These are phyloP conservation scores for Coemansia erecta DNA, from an alignment of 192 early-diverging fungal genomes.

Conservation along the genomic window DNA sequence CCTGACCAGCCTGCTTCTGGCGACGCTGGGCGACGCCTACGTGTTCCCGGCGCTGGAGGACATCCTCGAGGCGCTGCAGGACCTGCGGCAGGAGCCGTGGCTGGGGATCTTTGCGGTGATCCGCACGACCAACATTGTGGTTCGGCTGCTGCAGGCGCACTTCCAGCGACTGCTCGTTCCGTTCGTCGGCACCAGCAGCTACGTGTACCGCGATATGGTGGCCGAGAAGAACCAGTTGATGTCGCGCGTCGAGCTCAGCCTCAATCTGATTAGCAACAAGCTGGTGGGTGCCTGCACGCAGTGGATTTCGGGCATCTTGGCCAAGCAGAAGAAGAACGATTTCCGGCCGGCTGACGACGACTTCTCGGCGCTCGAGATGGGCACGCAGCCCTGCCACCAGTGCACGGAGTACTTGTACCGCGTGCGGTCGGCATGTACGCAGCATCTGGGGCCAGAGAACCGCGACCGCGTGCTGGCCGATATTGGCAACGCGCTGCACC, in stretches of 20 bases:
- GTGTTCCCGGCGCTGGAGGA: constrained; percentile 82
- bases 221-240: constrained; percentile 87
- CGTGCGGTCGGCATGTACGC: constrained; percentile 59
- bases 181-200: constrained; percentile 41
- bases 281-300: constrained; percentile 61
- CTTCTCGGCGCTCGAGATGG: constrained; percentile 63
- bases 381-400: constrained; percentile 79
- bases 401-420: constrained; percentile 74
- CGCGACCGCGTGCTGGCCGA: constrained; percentile 73
- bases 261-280: constrained; percentile 70
- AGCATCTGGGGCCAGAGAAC: constrained; percentile 73
- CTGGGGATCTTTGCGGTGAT: constrained; percentile 27
- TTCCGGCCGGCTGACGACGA: constrained; percentile 90
- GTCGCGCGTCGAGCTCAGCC: constrained; percentile 71
- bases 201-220: constrained; percentile 81
- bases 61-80: constrained; percentile 39
- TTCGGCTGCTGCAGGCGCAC: constrained; percentile 39
- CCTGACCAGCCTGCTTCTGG: constrained; percentile 73
- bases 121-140: constrained; percentile 28
- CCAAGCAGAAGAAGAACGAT: constrained; percentile 84
- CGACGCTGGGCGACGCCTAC: constrained; percentile 80
- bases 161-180: constrained; percentile 47
- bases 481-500: constrained; percentile 77
- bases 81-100: constrained; percentile 44
- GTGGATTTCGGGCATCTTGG: constrained; percentile 68